These are phyloP conservation scores for Talaromyces sp. DNA, from an alignment of 2,329 filamentous ascomycete genomes.

Conservation along the genomic window DNA sequence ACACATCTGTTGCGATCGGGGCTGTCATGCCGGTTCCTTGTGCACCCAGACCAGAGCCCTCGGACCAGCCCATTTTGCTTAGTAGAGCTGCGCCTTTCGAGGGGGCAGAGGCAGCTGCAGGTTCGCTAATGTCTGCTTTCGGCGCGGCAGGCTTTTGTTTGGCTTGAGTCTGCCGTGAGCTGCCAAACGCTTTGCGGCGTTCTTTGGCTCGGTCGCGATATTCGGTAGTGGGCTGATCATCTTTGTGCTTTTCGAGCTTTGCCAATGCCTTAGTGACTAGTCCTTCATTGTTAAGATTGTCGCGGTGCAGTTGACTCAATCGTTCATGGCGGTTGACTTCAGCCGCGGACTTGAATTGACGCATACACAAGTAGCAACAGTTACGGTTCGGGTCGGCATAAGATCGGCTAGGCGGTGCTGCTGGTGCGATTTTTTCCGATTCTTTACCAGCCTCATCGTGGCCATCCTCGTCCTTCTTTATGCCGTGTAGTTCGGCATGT, in stretches of 20 bases:
- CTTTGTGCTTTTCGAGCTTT: conserved; percentile 43
- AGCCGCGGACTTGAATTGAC: conserved; percentile 53
- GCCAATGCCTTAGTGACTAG: conserved; percentile 40
- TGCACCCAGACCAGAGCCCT: conserved; percentile 47
- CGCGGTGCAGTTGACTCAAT: conserved; percentile 55
- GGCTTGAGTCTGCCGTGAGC: conserved; percentile 24
- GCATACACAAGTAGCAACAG: conserved; percentile 61
- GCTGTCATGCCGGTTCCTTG: conserved; percentile 48
- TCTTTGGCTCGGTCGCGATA: conserved; percentile 49
- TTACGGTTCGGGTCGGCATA: conserved; percentile 58
- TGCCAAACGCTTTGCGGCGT: conserved; percentile 44
- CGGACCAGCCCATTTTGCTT: conserved; percentile 51
- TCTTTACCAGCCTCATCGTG: conserved; percentile 6
- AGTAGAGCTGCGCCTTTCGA: conserved; percentile 52
- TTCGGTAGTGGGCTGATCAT: conserved; percentile 33
- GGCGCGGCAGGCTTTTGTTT: conserved; percentile 21
- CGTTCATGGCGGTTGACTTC: conserved; percentile 60
- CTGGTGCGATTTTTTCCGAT: conserved; percentile 17
- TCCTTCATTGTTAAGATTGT: conserved; percentile 52
- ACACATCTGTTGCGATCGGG: conserved; percentile 48
- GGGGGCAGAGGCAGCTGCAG: conserved; percentile 26
- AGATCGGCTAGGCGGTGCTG: conserved; percentile 49
- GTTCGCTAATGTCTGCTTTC: conserved; percentile 29
- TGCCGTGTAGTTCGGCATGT: conserved; percentile 64
- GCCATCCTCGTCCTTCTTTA: conserved; percentile 32